Evolutionary conservation across 345 rosid species (phyloP).

Genomic region (Lagerstroemia speciosa): DNA sequence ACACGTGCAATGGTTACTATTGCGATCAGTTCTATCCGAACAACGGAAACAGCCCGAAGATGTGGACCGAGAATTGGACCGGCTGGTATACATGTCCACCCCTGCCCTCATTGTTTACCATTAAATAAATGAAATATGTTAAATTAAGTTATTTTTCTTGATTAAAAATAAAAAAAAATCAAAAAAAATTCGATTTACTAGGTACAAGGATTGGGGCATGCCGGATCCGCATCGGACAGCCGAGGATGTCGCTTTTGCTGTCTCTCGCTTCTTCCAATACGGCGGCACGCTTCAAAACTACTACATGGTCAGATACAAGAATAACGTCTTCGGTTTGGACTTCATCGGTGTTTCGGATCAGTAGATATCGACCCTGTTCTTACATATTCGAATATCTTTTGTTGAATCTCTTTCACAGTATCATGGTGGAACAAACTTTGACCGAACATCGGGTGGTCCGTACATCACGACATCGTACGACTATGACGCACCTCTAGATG

Average conservation of each 20-base stretch:
- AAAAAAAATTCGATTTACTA: neutral
- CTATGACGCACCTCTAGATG: conserved; percentile 35
- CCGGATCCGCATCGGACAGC: conserved; percentile 25
- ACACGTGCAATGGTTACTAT: conserved; percentile 35
- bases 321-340: too few species aligned
- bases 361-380: too few species aligned
- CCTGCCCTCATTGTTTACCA: too few species aligned
- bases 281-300: conserved; percentile 38
- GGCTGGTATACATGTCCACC: conserved; percentile 23
- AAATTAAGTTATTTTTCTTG: too few species aligned
- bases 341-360: neutral
- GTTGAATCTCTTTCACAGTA: neutral
- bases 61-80: conserved; percentile 43
- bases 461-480: conserved; percentile 32
- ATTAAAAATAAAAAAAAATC: neutral
- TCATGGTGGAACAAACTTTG: neutral
- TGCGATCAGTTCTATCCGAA: conserved; percentile 27
- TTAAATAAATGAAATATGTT: too few species aligned
- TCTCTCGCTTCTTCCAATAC: conserved; percentile 33
- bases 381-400: too few species aligned
- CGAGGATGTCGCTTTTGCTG: conserved; percentile 46
- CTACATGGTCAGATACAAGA: conserved; percentile 48
- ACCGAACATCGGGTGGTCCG: conserved; percentile 33
- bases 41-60: conserved; percentile 23
- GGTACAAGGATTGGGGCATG: conserved; percentile 37